Evolutionary conservation across 805 yeast species (phyloP).

Genomic region (Limtongozyma cylindracea): DNA sequence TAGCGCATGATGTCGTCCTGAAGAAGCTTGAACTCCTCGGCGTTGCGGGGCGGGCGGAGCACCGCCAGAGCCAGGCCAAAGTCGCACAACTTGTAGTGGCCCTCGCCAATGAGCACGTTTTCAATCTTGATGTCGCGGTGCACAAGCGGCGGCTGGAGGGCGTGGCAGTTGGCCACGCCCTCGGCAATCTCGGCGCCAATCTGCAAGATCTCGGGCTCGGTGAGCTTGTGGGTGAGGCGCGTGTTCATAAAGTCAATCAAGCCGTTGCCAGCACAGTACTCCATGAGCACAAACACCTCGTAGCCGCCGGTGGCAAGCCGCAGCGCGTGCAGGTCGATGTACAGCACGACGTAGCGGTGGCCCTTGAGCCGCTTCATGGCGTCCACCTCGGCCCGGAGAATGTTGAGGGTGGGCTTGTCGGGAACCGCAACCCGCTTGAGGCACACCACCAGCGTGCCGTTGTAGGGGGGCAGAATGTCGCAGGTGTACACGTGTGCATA

Average conservation of each 20-base stretch:
- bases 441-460: conserved; percentile 39
- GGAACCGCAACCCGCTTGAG: conserved; percentile 91
- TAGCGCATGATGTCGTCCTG: conserved; percentile 51
- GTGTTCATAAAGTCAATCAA: conserved; percentile 63
- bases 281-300: conserved; percentile 65
- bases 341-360: conserved; percentile 57
- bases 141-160: conserved; percentile 39
- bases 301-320: conserved; percentile 20
- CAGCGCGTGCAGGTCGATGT: conserved; percentile 89
- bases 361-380: conserved; percentile 84
- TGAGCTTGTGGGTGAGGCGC: conserved; percentile 34
- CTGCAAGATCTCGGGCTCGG: conserved; percentile 39
- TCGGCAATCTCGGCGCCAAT: conserved; percentile 48
- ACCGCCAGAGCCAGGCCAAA: conserved; percentile 59
- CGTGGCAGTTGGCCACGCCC: conserved; percentile 63
- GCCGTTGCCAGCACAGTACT: conserved; percentile 51
- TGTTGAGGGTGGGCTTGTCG: conserved; percentile 58
- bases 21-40: conserved; percentile 30
- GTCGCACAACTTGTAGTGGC: conserved; percentile 49
- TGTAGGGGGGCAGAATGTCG: conserved; percentile 25
- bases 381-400: conserved; percentile 84
- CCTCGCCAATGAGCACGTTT: conserved; percentile 36
- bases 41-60: conserved; percentile 32
- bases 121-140: conserved; percentile 72
- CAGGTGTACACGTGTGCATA: conserved; percentile 89